phyloP scores from a whole-genome alignment of 192 early-diverging fungal species.

The Allomyces macrogynus region DNA sequence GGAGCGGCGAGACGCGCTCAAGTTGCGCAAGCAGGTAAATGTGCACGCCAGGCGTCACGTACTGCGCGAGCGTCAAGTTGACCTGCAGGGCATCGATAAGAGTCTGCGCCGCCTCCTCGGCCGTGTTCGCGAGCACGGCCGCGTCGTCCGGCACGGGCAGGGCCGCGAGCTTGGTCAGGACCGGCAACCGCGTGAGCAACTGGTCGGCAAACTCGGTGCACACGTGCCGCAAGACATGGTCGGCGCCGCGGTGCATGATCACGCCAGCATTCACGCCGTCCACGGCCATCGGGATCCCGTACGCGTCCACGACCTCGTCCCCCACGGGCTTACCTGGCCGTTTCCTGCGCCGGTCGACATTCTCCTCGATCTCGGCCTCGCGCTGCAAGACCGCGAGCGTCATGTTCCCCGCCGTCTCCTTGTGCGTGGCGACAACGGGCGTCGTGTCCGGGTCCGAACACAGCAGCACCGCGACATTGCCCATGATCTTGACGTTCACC shows the following conservation, averaged over 20 bases:
- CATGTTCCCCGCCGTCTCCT: slow-evolving; percentile 1
- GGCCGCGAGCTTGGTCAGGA: not conserved
- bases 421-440: slow-evolving; percentile 22
- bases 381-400: not conserved
- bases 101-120: slow-evolving; percentile 26
- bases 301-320: too few relatives aligned
- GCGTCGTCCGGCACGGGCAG: not conserved
- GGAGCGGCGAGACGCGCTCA: not conserved
- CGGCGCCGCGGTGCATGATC: slow-evolving; percentile 2
- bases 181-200: not conserved
- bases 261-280: slow-evolving; percentile 4
- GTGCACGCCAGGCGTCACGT: slow-evolving; percentile 30
- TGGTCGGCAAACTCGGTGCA: not conserved
- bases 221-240: not conserved
- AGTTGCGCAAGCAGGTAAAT: not conserved
- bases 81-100: slow-evolving; percentile 60
- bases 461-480: slow-evolving; percentile 64
- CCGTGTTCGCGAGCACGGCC: not conserved
- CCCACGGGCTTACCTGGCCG: too few relatives aligned
- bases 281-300: not conserved
- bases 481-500: slow-evolving; percentile 63
- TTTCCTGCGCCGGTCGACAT: not conserved
- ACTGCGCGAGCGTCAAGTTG: slow-evolving; percentile 38
- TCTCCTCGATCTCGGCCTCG: slow-evolving; percentile 6
- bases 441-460: slow-evolving; percentile 61